A percentile compares a stretch with the other conserved stretches of the same genome.
Evolutionary conservation across 108 stramenopile species (phyloP).

Genomic region (Cyclotella cryptica): DNA sequence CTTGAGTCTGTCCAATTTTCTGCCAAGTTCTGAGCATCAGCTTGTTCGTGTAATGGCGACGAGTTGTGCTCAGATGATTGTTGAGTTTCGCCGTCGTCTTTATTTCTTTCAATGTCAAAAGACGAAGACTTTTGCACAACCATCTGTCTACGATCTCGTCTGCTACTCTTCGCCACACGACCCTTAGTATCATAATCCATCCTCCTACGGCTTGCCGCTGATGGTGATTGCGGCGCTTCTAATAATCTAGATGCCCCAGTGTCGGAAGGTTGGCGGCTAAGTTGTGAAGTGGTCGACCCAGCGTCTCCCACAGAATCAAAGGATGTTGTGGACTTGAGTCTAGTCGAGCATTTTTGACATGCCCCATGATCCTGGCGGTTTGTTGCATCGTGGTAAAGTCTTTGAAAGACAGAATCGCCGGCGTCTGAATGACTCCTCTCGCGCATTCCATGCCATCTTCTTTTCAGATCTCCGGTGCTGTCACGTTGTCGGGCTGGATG

Average conservation of each 20-base stretch:
- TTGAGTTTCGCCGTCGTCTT: neutral
- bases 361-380: neutral
- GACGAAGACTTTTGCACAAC: neutral
- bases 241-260: neutral
- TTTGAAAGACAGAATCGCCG: neutral
- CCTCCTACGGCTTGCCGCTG: neutral
- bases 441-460: neutral
- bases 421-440: neutral
- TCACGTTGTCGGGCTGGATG: neutral
- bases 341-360: neutral
- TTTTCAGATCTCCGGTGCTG: neutral
- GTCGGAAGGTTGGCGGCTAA: neutral
- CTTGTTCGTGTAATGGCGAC: neutral
- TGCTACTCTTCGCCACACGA: neutral
- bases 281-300: neutral
- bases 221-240: neutral
- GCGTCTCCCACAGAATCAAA: neutral
- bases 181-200: slow-evolving; percentile 5
- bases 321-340: neutral
- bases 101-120: neutral
- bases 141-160: neutral
- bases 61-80: neutral
- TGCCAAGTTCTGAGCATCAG: neutral
- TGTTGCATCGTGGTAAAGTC: slow-evolving; percentile 3
- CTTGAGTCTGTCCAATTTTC: neutral